Conservation (phyloP, 2,329 filamentous ascomycete genomes). For the Rosellinia necatrix region DNA sequence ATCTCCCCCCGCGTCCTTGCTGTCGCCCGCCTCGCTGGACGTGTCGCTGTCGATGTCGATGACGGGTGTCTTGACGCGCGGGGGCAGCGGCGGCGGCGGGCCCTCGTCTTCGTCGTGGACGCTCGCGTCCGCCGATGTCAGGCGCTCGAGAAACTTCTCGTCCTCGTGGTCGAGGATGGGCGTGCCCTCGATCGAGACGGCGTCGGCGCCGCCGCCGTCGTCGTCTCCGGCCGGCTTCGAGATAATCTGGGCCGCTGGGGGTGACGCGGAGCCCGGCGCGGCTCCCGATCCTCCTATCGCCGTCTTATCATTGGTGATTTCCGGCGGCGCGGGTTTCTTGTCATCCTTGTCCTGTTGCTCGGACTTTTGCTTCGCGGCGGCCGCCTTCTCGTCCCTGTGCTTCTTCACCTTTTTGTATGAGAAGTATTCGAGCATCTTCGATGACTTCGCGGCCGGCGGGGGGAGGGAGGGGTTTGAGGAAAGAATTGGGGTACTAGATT, state of each 20-base stretch:
- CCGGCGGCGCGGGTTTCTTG: constrained; percentile 35
- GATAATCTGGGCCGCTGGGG: constrained; percentile 30
- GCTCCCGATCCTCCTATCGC: constrained; percentile 6
- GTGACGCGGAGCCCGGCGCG: background rate
- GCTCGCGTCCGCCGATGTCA: constrained; percentile 47
- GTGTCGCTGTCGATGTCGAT: constrained; percentile 53
- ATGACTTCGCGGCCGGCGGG: background rate
- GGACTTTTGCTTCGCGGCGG: constrained; percentile 33
- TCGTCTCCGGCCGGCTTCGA: constrained; percentile 33
- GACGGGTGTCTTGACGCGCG: constrained; percentile 55
- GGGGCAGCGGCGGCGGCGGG: constrained; percentile 59
- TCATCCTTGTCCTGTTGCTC: constrained; percentile 36
- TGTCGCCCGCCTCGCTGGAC: constrained; percentile 38
- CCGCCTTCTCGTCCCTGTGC: constrained; percentile 55
- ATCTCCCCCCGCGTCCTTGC: constrained; percentile 32
- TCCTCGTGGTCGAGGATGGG: constrained; percentile 61
- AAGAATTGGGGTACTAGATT: background rate
- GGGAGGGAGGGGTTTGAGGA: background rate
- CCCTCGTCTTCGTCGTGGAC: constrained; percentile 49
- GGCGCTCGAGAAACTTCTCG: constrained; percentile 60
- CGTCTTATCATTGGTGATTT: constrained; percentile 32
- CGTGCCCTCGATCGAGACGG: constrained; percentile 32
- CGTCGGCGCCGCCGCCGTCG: constrained; percentile 6
- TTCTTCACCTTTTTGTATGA: constrained; percentile 67
- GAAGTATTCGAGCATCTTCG: constrained; percentile 68